Evolutionary conservation across 371 early-diverging fungal genomes (phyloP).

Genomic region (Blakeslea trispora): DNA sequence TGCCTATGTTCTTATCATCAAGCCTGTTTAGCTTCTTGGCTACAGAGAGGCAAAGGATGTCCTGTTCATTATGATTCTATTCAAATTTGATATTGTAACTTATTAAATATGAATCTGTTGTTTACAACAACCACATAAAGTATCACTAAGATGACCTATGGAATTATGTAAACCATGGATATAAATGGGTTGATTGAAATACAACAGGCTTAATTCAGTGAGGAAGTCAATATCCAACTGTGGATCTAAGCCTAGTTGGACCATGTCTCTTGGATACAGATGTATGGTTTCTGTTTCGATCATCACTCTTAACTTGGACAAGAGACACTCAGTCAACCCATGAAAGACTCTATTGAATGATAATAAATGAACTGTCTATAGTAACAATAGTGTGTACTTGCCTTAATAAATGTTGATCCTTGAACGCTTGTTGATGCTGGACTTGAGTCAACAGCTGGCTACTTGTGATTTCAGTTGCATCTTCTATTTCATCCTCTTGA

Average conservation of each 20-base stretch:
- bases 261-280: slow-evolving; percentile 44
- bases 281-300: slow-evolving; percentile 19
- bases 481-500: slow-evolving; percentile 30
- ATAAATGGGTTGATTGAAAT: slow-evolving; percentile 40
- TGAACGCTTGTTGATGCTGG: slow-evolving; percentile 6
- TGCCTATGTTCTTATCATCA: slow-evolving; percentile 54
- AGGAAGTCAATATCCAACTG: slow-evolving; percentile 43
- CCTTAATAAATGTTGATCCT: background rate
- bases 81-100: slow-evolving; percentile 9
- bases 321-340: slow-evolving; percentile 31
- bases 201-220: slow-evolving; percentile 37
- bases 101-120: too few relatives aligned
- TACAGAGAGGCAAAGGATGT: slow-evolving; percentile 39
- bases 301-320: slow-evolving; percentile 32
- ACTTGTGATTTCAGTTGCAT: slow-evolving; percentile 37
- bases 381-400: too few relatives aligned
- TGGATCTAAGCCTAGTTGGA: slow-evolving; percentile 50
- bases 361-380: too few relatives aligned
- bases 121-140: slow-evolving; percentile 1
- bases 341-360: too few relatives aligned
- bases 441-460: too few relatives aligned
- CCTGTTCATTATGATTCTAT: slow-evolving; percentile 35
- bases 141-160: slow-evolving; percentile 1
- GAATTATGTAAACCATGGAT: slow-evolving; percentile 25
- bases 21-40: slow-evolving; percentile 30